Conservation (phyloP, 768 basidiomycete species). For the Termitomyces sp. region DNA sequence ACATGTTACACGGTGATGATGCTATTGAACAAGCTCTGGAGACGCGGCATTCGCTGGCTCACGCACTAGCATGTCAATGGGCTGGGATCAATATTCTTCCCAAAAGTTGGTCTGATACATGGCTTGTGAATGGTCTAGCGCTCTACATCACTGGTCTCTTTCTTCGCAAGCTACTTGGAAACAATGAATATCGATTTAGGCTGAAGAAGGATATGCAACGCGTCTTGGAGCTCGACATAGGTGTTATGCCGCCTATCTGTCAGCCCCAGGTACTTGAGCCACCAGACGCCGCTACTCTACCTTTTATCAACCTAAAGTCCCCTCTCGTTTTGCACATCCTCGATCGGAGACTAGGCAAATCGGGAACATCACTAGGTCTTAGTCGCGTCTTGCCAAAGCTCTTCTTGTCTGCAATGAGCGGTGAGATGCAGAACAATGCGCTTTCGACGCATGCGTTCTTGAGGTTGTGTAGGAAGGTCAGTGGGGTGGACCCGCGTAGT, state of each 20-base stretch:
- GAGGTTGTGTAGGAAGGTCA: constrained; percentile 87
- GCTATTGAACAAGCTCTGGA: constrained; percentile 93
- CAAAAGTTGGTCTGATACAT: constrained; percentile 88
- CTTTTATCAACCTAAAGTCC: constrained; percentile 93
- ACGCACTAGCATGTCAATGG: constrained; percentile 95
- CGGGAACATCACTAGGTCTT: constrained; percentile 90
- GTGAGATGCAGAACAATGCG: constrained; percentile 80
- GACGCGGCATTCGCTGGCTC: constrained; percentile 78
- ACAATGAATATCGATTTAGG: constrained; percentile 94
- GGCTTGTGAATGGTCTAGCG: constrained; percentile 94
- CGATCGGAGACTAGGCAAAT: constrained; percentile 89
- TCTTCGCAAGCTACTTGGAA: constrained; percentile 82
- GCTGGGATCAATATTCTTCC: constrained; percentile 93
- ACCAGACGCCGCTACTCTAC: constrained; percentile 70
- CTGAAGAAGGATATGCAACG: constrained; percentile 96
- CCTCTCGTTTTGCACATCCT: constrained; percentile 96
- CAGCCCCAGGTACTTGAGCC: constrained; percentile 83
- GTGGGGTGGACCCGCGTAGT: constrained; percentile 80
- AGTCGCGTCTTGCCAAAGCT: constrained; percentile 94
- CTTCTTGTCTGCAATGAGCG: constrained; percentile 89
- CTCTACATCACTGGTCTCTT: constrained; percentile 88
- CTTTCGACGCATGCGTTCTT: constrained; percentile 90
- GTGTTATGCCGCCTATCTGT: constrained; percentile 88
- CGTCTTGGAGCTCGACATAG: constrained; percentile 82
- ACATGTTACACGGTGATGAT: constrained; percentile 82